These are phyloP conservation scores for Irpex sp. DNA, from an alignment of 1,284 basidiomycete genomes.

Conservation along the genomic window DNA sequence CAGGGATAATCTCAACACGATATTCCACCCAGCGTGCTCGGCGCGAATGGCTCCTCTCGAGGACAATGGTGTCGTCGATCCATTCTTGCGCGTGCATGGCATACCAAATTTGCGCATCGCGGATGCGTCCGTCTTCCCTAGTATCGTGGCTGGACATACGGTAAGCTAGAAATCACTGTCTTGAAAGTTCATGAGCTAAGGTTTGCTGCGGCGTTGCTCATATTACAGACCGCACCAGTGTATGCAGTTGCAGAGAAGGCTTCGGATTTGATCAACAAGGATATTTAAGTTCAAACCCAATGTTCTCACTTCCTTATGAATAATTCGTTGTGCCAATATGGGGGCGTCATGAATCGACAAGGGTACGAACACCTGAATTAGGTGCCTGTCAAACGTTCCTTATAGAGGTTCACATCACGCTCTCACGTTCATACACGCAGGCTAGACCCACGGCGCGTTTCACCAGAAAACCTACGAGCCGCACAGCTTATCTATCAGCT, in stretches of 20 bases:
- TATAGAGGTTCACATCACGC: too few species aligned
- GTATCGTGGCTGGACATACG: constrained; percentile 58
- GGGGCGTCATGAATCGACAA: too few species aligned
- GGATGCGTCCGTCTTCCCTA: constrained; percentile 60
- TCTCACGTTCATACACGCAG: too few species aligned
- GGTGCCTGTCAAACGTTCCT: too few species aligned
- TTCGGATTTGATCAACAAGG: constrained; percentile 51
- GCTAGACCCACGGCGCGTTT: too few species aligned
- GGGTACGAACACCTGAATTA: too few species aligned
- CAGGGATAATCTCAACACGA: constrained; percentile 46
- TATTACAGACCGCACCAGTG: constrained; percentile 49
- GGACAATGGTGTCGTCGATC: constrained; percentile 39
- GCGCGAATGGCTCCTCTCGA: constrained; percentile 55
- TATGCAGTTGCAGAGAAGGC: constrained; percentile 63
- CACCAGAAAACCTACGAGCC: too few species aligned
- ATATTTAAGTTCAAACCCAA: too few species aligned
- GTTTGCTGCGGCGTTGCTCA: background rate
- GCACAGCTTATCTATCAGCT: too few species aligned
- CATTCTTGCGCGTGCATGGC: constrained; percentile 34
- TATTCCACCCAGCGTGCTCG: constrained; percentile 56
- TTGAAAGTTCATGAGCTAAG: background rate
- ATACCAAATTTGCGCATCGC: constrained; percentile 46
- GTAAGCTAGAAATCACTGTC: constrained; percentile 30
- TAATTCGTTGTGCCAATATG: too few species aligned
- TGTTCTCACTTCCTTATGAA: too few species aligned